phyloP scores from a whole-genome alignment of 495 filamentous ascomycete genomes.

The Penicillium atrosanguineum region DNA sequence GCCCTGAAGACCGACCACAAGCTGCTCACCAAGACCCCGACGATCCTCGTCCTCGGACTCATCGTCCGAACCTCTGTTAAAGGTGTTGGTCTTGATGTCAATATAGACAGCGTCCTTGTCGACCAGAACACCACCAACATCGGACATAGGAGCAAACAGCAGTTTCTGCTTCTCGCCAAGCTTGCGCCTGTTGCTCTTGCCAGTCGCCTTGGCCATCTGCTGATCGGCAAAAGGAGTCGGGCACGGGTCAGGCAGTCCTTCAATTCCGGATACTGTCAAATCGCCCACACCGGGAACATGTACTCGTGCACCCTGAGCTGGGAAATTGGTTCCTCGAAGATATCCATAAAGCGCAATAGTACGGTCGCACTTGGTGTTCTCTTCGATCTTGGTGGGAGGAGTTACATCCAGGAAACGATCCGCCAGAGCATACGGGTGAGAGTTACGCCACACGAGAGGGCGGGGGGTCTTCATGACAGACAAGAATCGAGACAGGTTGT shows the following conservation, averaged over 20 bases:
- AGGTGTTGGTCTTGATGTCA: constrained; percentile 70
- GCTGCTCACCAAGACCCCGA: constrained; percentile 85
- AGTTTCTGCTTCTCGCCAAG: constrained; percentile 95
- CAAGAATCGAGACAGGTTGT: constrained; percentile 91
- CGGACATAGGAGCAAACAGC: constrained; percentile 95
- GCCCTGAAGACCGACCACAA: constrained; percentile 85
- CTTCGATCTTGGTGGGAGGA: constrained; percentile 83
- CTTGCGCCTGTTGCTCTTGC: constrained; percentile 70
- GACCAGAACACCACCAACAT: constrained; percentile 86
- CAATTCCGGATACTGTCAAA: constrained; percentile 77
- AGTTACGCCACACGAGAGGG: constrained; percentile 93
- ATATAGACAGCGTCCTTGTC: constrained; percentile 82
- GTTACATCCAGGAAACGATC: constrained; percentile 95
- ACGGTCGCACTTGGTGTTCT: constrained; percentile 83
- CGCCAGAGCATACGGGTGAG: constrained; percentile 88
- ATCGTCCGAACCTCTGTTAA: constrained; percentile 62
- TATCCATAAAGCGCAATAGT: constrained; percentile 92
- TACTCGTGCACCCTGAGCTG: constrained; percentile 78
- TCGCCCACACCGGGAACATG: constrained; percentile 97
- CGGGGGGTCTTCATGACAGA: constrained; percentile 98
- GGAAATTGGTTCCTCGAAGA: constrained; percentile 92
- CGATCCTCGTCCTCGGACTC: constrained; percentile 60
- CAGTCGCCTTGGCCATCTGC: constrained; percentile 73
- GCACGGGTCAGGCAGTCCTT: constrained; percentile 88
- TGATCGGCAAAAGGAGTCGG: constrained; percentile 90